A percentile compares a stretch with the other conserved stretches of the same genome.
phyloP scores from a whole-genome alignment of 352 stramenopile genomes.

The Pythium phragmiticola region DNA sequence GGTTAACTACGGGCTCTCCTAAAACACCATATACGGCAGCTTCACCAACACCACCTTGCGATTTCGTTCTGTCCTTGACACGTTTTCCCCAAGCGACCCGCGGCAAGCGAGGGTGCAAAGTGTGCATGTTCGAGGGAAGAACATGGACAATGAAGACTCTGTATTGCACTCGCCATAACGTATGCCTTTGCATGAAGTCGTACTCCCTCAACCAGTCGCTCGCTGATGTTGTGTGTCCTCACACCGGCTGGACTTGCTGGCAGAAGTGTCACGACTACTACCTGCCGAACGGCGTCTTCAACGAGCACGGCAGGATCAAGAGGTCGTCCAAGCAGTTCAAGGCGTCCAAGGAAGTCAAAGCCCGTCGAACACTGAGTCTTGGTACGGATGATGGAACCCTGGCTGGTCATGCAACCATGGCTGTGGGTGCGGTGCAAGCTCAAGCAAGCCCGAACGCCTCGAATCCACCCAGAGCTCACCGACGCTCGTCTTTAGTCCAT shows the following conservation, averaged over 20 bases:
- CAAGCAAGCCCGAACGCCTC: background rate
- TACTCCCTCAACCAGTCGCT: slow-evolving; percentile 5
- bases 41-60: no score
- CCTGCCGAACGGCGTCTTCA: slow-evolving; percentile 9
- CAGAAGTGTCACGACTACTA: slow-evolving; percentile 17
- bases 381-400: background rate
- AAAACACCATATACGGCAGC: no score
- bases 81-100: slow-evolving; percentile 12
- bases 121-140: slow-evolving; percentile 11
- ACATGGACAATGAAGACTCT: slow-evolving; percentile 13
- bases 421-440: background rate
- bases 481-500: slow-evolving; percentile 3
- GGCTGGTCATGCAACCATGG: background rate
- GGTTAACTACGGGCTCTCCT: no score
- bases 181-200: slow-evolving; percentile 10
- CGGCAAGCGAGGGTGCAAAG: slow-evolving; percentile 15
- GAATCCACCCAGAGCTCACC: background rate
- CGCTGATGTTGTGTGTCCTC: slow-evolving; percentile 4
- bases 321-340: slow-evolving; percentile 8
- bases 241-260: slow-evolving; percentile 13
- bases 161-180: slow-evolving; percentile 17
- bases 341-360: background rate
- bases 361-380: slow-evolving; percentile 1
- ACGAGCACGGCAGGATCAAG: slow-evolving; percentile 9
- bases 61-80: no score